Base-by-base conservation (phyloP, 306 rosid genomes). In the Calophaca sinica region DNA sequence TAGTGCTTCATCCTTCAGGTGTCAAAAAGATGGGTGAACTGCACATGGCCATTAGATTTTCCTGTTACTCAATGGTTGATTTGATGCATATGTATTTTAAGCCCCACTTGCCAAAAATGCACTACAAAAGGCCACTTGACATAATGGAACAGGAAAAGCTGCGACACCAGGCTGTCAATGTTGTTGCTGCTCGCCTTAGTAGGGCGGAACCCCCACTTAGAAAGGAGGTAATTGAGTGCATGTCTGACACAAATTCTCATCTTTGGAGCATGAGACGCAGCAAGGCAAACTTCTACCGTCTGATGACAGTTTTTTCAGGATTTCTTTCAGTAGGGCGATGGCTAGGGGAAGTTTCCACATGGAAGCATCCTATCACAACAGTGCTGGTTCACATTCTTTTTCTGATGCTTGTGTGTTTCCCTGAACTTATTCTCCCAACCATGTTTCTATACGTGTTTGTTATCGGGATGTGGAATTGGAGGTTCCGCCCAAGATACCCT, bases 241-340 rank as follows among this genome's bases (percentile, higher is more conserved):
- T 94, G 97, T 94, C 93, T 15, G 98, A 94, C 73, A 85, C 87
- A 2, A 85, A 90, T 59, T 82, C 93, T 49, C 97, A 94, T 86
- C 88, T 94, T 10, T 94, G 94, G 94, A 91, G 98, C 87, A 94
- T 90, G 98, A 88, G 98, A 57, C 90, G 96, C 11, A 94, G 97
- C 90, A 94, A 94, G 89, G 98, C 98, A 0, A 94, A 94, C 88
- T 94, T 91, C 81, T 85, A 83, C 82, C 85, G 97, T 45, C 32
- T 94, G 59, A 89, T 91, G 91, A 44, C 93, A 0, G 86, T 91
- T 55, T 82, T 91, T 55, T 82, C 96, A 0, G 98, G 98, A 42
- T n/a, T 94, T 13, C 12, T 94, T 4, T 80, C 90, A 0, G 63
- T 84, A 4, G 92, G 84, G 50, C 68, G 83, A 82, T 91, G 97